Evolutionary conservation across 805 yeast species (phyloP), one percentile per base, ranked within the genome.

Genomic region (Saccharomycopsis babjevae): DNA sequence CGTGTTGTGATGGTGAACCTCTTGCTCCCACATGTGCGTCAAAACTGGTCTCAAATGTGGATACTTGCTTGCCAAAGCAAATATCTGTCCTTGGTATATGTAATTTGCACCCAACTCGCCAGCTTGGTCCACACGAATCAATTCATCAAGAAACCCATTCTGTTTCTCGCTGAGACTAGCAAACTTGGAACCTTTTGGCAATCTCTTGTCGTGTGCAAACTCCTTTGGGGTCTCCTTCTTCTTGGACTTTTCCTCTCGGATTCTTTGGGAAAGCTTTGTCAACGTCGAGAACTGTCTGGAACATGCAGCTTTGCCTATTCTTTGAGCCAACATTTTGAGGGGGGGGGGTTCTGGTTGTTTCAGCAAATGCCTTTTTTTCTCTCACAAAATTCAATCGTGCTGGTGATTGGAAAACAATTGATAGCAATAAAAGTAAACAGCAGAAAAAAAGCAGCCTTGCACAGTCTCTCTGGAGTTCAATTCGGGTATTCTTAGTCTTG

Each of bases 11-110:
- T 94, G 99, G 67, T 86, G 90, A 40, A 93, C 79, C 68, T 94
- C 99, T 72, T 94, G 98, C 39, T 92, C 97, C 98, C 98, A 92
- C 99, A 94, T 94, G 70, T 94, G 97, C 68, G 84, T 82, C 68
- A 94, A 74, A 13, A 91, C 77, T 0, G 96, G 93, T 67, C 84
- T 89, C 61, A 93, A 75, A 61, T 84, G 83, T 1, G 96, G 96
- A 66, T 80, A 79, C 61, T 83, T 85, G 59, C 78, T 79, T 13
- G 88, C 82, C 58, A 94, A 76, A 1, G 91, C 91, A 46, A 81
- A 76, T 67, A 86, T 88, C 72, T 94, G 99, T 8, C 98, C 99
- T 62, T 85, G 84, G 72, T 94, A 94, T 57, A 94, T 94, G 66
- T 88, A 85, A 71, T 94, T 85, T 1, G 99, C 99, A 2, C 97